phyloP scores from a whole-genome alignment of 148 eudicot genomes.

The Camellia granthamiana region DNA sequence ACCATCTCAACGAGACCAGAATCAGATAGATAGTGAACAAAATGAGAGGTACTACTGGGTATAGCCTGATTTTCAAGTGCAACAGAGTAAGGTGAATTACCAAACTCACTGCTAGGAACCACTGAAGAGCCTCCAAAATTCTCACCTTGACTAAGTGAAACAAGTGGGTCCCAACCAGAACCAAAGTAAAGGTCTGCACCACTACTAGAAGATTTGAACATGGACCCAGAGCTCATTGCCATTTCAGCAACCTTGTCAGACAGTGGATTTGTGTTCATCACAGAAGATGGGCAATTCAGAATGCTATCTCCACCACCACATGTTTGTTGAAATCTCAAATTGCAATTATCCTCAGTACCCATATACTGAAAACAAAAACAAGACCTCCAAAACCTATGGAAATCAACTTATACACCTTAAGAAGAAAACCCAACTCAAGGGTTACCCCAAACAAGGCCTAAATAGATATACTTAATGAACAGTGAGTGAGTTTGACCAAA shows the following conservation, averaged over 20 bases:
- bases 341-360: constrained; percentile 59
- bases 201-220: too few relatives aligned
- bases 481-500: constrained; percentile 69
- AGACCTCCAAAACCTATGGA: constrained; percentile 30
- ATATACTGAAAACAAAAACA: constrained; percentile 45
- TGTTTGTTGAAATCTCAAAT: constrained; percentile 54
- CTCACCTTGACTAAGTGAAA: constrained; percentile 47
- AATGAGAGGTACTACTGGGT: constrained; percentile 26
- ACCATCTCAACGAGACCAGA: constrained; percentile 58
- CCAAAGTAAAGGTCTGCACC: constrained; percentile 29
- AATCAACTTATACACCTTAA: constrained; percentile 14
- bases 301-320: constrained; percentile 37
- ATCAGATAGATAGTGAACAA: constrained; percentile 48
- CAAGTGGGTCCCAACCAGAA: constrained; percentile 73
- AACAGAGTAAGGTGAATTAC: constrained; percentile 33
- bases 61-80: too few relatives aligned
- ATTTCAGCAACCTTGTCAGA: too few relatives aligned
- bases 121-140: constrained; percentile 53
- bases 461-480: constrained; percentile 31
- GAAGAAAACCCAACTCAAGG: constrained; percentile 35
- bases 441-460: constrained; percentile 28
- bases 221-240: too few relatives aligned
- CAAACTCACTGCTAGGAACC: constrained; percentile 46
- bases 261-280: constrained; percentile 30
- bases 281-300: constrained; percentile 51